Percentiles rank a stretch among this genome's conserved stretches.
These are phyloP conservation scores for Hyphodiscus hymeniophilus DNA, from an alignment of 495 filamentous ascomycete genomes.

Conservation along the genomic window DNA sequence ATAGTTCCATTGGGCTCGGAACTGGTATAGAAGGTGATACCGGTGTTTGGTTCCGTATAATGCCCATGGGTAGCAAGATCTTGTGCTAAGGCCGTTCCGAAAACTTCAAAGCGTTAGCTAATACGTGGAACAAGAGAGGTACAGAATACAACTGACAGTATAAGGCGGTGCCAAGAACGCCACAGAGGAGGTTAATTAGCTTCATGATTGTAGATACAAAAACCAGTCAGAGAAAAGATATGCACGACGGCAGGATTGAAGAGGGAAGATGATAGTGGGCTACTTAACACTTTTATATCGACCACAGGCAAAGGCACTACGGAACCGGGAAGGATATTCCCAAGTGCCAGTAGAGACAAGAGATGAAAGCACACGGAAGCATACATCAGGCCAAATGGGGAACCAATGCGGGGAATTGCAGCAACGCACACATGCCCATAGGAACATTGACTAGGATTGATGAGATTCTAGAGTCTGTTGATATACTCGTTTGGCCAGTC, in stretches of 20 bases:
- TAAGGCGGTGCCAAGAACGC: constrained; percentile 8
- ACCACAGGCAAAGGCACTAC: neutral
- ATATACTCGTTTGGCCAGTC: constrained; percentile 19
- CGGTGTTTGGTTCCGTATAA: constrained; percentile 20
- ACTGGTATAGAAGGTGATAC: constrained; percentile 21
- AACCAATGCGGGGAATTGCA: constrained; percentile 13
- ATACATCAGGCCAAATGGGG: neutral
- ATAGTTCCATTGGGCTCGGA: constrained; percentile 8
- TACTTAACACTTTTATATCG: constrained; percentile 14
- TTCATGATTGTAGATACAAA: constrained; percentile 16
- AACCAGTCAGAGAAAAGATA: constrained; percentile 1
- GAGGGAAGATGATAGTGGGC: neutral
- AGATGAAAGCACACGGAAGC: constrained; percentile 1
- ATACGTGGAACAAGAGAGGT: neutral
- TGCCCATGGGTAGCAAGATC: constrained; percentile 16
- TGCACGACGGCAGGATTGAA: neutral
- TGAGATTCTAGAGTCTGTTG: constrained; percentile 1
- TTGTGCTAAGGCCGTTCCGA: constrained; percentile 13
- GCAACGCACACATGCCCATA: neutral
- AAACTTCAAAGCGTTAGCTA: constrained; percentile 8
- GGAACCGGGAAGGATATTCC: no score
- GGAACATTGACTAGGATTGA: constrained; percentile 3
- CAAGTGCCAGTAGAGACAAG: constrained; percentile 4
- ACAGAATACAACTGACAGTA: constrained; percentile 10
- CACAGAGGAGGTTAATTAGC: constrained; percentile 12